A percentile compares a stretch with the other conserved stretches of the same genome.
Conservation (phyloP, 169 alveolate species). For the Eimeria maxima region DNA sequence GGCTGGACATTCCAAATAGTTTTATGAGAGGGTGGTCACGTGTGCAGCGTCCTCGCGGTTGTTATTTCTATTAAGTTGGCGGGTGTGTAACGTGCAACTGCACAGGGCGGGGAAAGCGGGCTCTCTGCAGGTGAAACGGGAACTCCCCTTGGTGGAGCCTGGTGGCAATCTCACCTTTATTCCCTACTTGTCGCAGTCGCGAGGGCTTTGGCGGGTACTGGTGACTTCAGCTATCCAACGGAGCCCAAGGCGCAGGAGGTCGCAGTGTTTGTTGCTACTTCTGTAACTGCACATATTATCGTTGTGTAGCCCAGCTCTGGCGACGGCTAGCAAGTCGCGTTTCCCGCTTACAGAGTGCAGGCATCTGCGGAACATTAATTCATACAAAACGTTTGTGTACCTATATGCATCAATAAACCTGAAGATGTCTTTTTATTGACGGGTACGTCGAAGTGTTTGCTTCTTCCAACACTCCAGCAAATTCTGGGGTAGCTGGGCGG, state of each 20-base stretch:
- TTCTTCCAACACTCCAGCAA: neutral
- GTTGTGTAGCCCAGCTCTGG: neutral
- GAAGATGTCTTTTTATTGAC: neutral
- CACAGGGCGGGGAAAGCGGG: constrained; percentile 7
- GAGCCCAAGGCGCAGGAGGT: constrained; percentile 5
- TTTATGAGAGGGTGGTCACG: neutral
- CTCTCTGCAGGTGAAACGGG: constrained; percentile 15
- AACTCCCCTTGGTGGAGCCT: neutral
- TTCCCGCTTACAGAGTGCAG: neutral
- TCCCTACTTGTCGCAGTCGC: constrained; percentile 11
- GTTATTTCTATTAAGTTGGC: neutral
- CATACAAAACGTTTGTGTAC: neutral
- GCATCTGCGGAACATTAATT: neutral
- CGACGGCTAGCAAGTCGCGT: neutral
- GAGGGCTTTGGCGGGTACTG: constrained; percentile 22
- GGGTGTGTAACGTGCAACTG: neutral
- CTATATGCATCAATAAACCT: neutral
- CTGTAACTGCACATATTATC: neutral
- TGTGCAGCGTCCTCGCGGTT: neutral
- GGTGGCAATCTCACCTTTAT: neutral
- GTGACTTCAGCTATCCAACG: neutral
- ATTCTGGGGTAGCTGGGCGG: neutral
- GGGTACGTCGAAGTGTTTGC: neutral
- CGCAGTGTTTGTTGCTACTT: neutral
- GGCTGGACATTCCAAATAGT: constrained; percentile 7